Conservation (phyloP, 2,329 filamentous ascomycete genomes). For the Xylariaceae sp. region DNA sequence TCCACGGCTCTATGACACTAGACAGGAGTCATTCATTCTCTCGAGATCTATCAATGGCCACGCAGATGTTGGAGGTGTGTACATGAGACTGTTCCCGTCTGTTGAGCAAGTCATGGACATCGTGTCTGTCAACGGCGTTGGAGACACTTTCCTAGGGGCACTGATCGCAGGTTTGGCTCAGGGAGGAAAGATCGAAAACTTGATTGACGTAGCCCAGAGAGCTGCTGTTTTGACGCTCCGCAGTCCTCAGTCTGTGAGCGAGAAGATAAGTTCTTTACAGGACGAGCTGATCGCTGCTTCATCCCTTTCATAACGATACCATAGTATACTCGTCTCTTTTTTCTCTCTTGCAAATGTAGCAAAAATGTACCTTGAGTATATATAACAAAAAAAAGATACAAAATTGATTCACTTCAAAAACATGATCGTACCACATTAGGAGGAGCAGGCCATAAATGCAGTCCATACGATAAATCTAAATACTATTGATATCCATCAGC, state of each 20-base stretch:
- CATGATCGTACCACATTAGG: no score
- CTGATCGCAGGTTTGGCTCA: constrained; percentile 78
- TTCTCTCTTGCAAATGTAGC: no score
- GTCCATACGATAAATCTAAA: no score
- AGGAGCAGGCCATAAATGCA: no score
- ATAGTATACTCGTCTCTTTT: neutral
- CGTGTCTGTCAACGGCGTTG: constrained; percentile 91
- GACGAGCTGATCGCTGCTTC: constrained; percentile 42
- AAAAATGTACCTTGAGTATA: neutral
- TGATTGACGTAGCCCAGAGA: constrained; percentile 81
- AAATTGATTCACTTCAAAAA: neutral
- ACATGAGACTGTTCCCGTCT: constrained; percentile 76
- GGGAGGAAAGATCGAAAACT: constrained; percentile 59
- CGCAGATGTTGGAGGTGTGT: constrained; percentile 72
- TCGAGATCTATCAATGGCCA: constrained; percentile 62
- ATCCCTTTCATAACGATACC: neutral
- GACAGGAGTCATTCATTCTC: constrained; percentile 73
- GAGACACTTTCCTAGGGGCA: constrained; percentile 89
- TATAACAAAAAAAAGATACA: neutral
- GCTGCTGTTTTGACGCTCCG: constrained; percentile 81
- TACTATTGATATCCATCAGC: no score
- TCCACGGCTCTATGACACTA: constrained; percentile 65
- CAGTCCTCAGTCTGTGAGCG: constrained; percentile 75
- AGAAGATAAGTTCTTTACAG: constrained; percentile 55
- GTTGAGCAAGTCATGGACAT: constrained; percentile 72